A percentile compares a stretch with the other conserved stretches of the same genome.
These are phyloP conservation scores for Mycena amicta DNA, from an alignment of 768 basidiomycete species.

Conservation along the genomic window DNA sequence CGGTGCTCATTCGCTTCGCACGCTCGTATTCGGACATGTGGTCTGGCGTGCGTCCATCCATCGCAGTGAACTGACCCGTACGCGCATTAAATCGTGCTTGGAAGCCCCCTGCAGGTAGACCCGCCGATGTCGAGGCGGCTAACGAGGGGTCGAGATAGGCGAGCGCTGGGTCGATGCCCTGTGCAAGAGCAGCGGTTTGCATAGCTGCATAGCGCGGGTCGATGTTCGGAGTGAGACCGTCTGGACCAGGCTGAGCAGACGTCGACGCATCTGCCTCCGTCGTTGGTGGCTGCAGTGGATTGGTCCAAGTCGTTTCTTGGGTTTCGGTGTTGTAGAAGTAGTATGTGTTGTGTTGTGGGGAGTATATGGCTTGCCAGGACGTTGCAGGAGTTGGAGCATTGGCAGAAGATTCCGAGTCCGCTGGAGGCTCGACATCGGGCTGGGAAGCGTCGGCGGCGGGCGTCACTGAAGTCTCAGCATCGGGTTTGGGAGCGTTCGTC, in stretches of 20 bases:
- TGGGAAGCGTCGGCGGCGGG: slow-evolving; percentile 17
- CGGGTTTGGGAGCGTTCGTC: background rate
- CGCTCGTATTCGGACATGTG: slow-evolving; percentile 83
- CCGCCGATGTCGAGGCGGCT: slow-evolving; percentile 37
- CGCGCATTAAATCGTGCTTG: slow-evolving; percentile 81
- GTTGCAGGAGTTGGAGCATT: slow-evolving; percentile 14
- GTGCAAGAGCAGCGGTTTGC: slow-evolving; percentile 72
- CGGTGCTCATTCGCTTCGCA: slow-evolving; percentile 82
- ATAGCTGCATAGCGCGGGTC: slow-evolving; percentile 48
- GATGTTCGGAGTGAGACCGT: slow-evolving; percentile 19
- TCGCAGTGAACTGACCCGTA: slow-evolving; percentile 72
- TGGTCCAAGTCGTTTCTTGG: slow-evolving; percentile 82
- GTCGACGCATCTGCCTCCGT: slow-evolving; percentile 29
- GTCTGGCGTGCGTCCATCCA: slow-evolving; percentile 69
- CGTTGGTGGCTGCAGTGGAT: slow-evolving; percentile 61
- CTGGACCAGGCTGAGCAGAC: slow-evolving; percentile 12
- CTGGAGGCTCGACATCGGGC: slow-evolving; percentile 7
- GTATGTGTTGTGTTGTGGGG: slow-evolving; percentile 76
- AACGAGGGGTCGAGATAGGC: slow-evolving; percentile 81
- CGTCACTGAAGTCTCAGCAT: too few species aligned
- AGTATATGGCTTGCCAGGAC: slow-evolving; percentile 82
- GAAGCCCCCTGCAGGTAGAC: slow-evolving; percentile 43
- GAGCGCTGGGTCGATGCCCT: slow-evolving; percentile 82
- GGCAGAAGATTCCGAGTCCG: slow-evolving; percentile 10
- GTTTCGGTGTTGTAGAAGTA: slow-evolving; percentile 83